Conservation (phyloP, 2,329 filamentous ascomycete species). For the Monosporascus sp. region DNA sequence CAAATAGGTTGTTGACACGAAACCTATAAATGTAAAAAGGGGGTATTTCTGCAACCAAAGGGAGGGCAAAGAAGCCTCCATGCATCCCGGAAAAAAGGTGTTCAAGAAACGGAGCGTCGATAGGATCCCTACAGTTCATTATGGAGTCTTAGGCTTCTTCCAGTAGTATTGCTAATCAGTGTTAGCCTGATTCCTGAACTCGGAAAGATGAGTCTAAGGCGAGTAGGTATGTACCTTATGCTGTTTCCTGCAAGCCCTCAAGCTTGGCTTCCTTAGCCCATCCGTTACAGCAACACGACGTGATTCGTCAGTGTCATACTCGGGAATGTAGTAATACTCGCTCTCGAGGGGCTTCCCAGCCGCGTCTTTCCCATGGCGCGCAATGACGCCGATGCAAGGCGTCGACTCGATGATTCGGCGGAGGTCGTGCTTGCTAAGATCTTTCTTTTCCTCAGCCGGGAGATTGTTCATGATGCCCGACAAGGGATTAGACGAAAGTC, state of each 20-base stretch:
- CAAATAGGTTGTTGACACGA: background rate
- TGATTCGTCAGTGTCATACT: constrained; percentile 74
- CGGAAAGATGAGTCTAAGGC: constrained; percentile 6
- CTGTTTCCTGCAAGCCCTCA: constrained; percentile 87
- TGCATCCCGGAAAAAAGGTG: background rate
- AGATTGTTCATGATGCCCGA: constrained; percentile 86
- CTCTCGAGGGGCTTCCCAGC: constrained; percentile 90
- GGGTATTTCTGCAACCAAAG: constrained; percentile 6
- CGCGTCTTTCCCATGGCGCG: constrained; percentile 88
- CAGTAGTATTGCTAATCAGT: constrained; percentile 60
- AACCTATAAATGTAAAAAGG: constrained; percentile 2
- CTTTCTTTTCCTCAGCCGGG: constrained; percentile 58
- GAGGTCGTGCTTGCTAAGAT: constrained; percentile 58
- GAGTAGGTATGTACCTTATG: constrained; percentile 74
- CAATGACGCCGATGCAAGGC: constrained; percentile 80
- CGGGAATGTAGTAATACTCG: constrained; percentile 94
- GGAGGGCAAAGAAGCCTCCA: background rate
- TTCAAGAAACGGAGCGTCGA: background rate
- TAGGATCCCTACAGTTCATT: constrained; percentile 9
- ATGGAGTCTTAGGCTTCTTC: constrained; percentile 60
- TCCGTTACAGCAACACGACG: constrained; percentile 79
- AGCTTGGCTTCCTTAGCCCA: constrained; percentile 79
- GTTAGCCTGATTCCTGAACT: constrained; percentile 13
- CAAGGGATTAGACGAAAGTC: constrained; percentile 83
- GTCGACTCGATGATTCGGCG: constrained; percentile 68